These are phyloP conservation scores for Gaultheria prostrata DNA, from an alignment of 148 eudicot species.

Conservation along the genomic window DNA sequence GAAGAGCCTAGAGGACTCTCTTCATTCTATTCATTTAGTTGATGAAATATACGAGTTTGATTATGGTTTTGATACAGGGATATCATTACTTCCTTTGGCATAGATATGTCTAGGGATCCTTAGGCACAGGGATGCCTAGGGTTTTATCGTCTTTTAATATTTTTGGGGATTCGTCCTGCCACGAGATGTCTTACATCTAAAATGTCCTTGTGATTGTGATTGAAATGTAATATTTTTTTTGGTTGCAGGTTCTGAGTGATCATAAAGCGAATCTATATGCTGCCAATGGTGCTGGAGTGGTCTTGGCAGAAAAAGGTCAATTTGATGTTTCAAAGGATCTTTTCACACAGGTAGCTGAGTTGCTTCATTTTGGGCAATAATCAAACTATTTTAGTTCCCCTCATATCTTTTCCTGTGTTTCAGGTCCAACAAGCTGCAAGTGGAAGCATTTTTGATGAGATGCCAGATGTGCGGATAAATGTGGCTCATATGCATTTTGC, in stretches of 20 bases:
- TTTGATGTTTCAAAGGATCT: conserved; percentile 88
- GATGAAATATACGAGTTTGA: no score
- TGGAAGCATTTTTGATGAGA: conserved; percentile 74
- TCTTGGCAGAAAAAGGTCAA: conserved; percentile 93
- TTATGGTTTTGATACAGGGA: no score
- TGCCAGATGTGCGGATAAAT: conserved; percentile 98
- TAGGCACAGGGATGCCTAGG: no score
- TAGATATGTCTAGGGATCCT: no score
- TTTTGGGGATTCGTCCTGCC: no score
- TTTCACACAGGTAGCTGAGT: conserved; percentile 64
- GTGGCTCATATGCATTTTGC: conserved; percentile 98
- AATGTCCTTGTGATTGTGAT: conserved; percentile 2
- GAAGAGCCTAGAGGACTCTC: no score
- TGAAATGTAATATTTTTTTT: conserved; percentile 4
- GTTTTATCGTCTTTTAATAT: no score
- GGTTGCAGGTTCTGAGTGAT: conserved; percentile 64
- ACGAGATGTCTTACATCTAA: neutral
- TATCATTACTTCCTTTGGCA: no score
- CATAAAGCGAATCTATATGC: conserved; percentile 78
- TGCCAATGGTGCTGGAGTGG: conserved; percentile 95
- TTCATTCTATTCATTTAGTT: no score
- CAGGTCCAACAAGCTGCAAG: conserved; percentile 98
- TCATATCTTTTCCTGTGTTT: conserved; percentile 8
- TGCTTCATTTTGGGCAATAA: neutral
- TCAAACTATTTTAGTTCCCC: conserved; percentile 6